Base-by-base conservation (phyloP, 768 basidiomycete genomes). In the Suillus tomentosus region DNA sequence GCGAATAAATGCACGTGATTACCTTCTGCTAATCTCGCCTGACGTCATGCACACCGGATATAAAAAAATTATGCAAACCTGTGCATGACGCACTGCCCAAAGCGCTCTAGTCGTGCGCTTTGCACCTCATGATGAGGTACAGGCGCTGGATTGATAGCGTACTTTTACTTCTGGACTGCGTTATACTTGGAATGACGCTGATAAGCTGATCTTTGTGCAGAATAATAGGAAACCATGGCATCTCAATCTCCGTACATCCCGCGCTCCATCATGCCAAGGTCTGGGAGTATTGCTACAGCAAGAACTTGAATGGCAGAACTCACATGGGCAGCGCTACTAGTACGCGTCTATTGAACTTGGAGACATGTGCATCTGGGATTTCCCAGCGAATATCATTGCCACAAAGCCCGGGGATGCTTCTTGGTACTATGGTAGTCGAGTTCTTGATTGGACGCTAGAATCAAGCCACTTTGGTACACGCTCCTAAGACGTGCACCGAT, bases 191-290 rank as follows among this genome's bases (percentile, higher is more conserved):
- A 31, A 57, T 17, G 34, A 40, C 11, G 5, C 10, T 40, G 40
- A 27, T 40, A 15, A 13, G 9, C 24, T 57, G 15, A 37, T 24
- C 14, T 5, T 43, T 24, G 39, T 15, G 31, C 31, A 31, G 31
- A 31, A 31, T 31, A 31, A 31, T 31, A 31, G 31, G 31, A 31
- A 31, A 31, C 31, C 31, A 31, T 31, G 31, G 31, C 6, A 15
- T 15, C 14, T 7, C 5, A 19, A 58, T 42, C 27, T 58, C 57
- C 57, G 57, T 42, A 24, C 24, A 58, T 58, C 57, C 11, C 57
- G 57, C 57, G 42, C 22, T 48, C 22, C 5, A 48, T 5, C 47
- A 11, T 45, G 19, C 9, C 45, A 22, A n/a, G n/a, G 45, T 48
- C 47, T 48, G 24, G 13, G 14, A 24, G 48, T 50, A 24, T 17